Conservation (phyloP, 2,329 filamentous ascomycete species). For the Coniochaeta sp. region DNA sequence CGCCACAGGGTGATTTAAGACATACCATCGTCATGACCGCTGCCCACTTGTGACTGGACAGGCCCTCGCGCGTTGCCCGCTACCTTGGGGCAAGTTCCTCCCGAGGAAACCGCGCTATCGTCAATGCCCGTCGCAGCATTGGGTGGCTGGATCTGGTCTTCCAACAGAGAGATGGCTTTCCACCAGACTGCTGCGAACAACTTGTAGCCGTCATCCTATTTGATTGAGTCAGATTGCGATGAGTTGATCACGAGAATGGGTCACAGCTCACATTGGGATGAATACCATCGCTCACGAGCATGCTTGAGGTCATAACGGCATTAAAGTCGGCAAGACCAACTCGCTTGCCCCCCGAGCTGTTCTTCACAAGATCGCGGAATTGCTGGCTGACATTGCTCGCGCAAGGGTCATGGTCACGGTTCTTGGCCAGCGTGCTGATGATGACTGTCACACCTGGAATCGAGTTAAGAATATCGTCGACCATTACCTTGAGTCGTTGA, state of each 20-base stretch:
- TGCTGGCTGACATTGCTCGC: constrained; percentile 1
- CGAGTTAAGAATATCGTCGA: neutral
- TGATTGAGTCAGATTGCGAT: too few relatives aligned
- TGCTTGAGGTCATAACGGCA: neutral
- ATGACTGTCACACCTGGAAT: neutral
- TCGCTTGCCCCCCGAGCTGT: neutral
- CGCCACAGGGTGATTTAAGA: too few relatives aligned
- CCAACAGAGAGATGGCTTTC: neutral
- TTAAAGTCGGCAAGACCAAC: neutral
- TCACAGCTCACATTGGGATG: too few relatives aligned
- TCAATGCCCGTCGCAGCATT: neutral
- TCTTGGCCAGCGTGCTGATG: neutral
- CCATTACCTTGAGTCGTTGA: neutral
- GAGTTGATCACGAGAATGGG: too few relatives aligned
- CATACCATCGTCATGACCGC: constrained; percentile 12
- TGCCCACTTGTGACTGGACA: constrained; percentile 8
- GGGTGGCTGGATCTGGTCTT: neutral
- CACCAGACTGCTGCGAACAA: neutral
- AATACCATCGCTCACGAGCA: neutral
- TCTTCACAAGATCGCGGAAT: neutral
- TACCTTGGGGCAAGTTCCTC: constrained; percentile 2
- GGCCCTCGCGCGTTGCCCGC: constrained; percentile 7
- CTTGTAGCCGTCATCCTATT: neutral
- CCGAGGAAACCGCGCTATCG: neutral
- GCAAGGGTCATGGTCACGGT: neutral